Evolutionary conservation across 2,329 filamentous ascomycete species (phyloP).

Genomic region (Diaporthe australafricana): DNA sequence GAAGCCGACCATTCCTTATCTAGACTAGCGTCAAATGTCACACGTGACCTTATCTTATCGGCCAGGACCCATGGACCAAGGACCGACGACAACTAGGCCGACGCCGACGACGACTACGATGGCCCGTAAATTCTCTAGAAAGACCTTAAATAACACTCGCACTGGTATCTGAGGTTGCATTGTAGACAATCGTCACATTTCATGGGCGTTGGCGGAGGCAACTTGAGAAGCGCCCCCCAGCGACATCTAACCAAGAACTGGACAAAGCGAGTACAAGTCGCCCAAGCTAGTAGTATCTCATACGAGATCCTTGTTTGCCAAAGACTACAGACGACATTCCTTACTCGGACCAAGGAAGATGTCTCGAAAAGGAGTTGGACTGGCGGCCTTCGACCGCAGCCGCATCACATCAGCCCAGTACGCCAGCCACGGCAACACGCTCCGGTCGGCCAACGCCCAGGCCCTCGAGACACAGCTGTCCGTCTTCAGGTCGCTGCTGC

Average conservation of each 20-base stretch:
- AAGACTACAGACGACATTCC: too few species aligned
- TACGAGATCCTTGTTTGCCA: not conserved
- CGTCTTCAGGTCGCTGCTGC: conserved; percentile 94
- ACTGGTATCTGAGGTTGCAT: not conserved
- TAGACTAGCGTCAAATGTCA: not conserved
- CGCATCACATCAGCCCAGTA: conserved; percentile 89
- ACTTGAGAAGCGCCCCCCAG: not conserved
- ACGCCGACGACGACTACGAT: not conserved
- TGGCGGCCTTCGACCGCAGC: conserved; percentile 89
- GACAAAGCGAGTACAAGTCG: not conserved
- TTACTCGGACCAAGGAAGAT: conserved; percentile 49
- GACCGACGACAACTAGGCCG: not conserved
- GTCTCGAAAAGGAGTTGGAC: conserved; percentile 86
- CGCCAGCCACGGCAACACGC: conserved; percentile 86
- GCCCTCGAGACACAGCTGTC: conserved; percentile 93
- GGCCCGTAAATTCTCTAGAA: not conserved
- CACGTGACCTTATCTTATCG: conserved; percentile 38
- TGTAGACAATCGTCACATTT: not conserved
- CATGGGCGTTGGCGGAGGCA: not conserved
- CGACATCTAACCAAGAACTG: too few species aligned
- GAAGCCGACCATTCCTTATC: not conserved
- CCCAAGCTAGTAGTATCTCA: not conserved
- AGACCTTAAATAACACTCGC: not conserved
- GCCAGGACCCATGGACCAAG: not conserved
- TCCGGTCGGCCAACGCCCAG: conserved; percentile 86